Evolutionary conservation across 2,329 filamentous ascomycete genomes (phyloP).

Genomic region (Penicillium italicum): DNA sequence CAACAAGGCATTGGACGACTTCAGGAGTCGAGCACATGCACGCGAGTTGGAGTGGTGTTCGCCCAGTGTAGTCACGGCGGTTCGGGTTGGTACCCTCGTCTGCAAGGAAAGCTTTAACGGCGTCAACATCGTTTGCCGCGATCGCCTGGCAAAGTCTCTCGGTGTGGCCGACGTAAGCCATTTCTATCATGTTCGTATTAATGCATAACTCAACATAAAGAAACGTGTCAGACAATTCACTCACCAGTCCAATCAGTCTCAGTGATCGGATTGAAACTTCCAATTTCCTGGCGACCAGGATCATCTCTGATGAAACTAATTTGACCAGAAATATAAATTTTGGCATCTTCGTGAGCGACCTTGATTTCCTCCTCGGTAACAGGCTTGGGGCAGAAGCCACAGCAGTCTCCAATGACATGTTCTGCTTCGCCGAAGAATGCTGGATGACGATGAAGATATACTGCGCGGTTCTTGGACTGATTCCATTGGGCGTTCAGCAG

Average conservation of each 20-base stretch:
- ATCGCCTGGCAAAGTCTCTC: slow-evolving; percentile 76
- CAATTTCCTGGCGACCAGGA: slow-evolving; percentile 70
- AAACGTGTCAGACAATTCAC: background rate
- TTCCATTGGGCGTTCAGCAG: slow-evolving; percentile 88
- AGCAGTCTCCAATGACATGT: slow-evolving; percentile 77
- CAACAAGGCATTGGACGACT: slow-evolving; percentile 67
- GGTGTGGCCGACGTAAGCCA: slow-evolving; percentile 83
- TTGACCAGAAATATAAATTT: slow-evolving; percentile 71
- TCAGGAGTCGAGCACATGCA: slow-evolving; percentile 64
- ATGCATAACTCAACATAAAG: background rate
- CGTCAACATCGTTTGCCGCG: slow-evolving; percentile 66
- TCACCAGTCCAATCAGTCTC: slow-evolving; percentile 72
- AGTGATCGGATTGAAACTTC: slow-evolving; percentile 74
- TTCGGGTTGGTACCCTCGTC: slow-evolving; percentile 69
- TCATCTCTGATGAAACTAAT: slow-evolving; percentile 75
- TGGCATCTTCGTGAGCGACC: slow-evolving; percentile 66
- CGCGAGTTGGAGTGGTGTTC: slow-evolving; percentile 75
- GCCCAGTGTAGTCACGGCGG: slow-evolving; percentile 70
- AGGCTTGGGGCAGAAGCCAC: slow-evolving; percentile 70
- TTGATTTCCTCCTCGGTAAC: slow-evolving; percentile 68
- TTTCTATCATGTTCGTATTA: slow-evolving; percentile 49
- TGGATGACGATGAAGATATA: slow-evolving; percentile 77
- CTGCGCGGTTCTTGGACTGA: slow-evolving; percentile 66
- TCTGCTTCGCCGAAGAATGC: slow-evolving; percentile 76
- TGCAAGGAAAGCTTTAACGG: slow-evolving; percentile 66